Conservation (phyloP, 306 rosid genomes). For the Vigna radiata region DNA sequence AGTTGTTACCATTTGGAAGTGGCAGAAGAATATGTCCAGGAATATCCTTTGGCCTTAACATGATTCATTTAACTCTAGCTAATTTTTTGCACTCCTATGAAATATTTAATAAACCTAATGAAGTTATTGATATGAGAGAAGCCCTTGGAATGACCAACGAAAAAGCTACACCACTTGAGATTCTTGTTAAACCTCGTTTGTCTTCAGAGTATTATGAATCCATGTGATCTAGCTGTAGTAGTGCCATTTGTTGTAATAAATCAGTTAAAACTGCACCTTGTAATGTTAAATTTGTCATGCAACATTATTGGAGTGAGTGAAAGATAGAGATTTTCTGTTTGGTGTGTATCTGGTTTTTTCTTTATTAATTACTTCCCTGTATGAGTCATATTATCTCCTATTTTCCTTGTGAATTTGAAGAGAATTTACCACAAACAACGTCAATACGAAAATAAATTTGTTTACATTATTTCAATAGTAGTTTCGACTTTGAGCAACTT, state of each 20-base stretch:
- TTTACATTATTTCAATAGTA: no score
- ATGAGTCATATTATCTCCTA: no score
- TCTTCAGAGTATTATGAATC: background rate
- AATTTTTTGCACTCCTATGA: background rate
- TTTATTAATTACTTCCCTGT: no score
- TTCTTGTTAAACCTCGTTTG: background rate
- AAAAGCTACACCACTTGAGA: background rate
- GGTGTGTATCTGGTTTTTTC: no score
- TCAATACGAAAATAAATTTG: no score
- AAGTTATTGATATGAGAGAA: background rate
- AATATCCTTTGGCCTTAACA: background rate
- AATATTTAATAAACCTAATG: background rate
- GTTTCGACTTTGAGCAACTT: no score
- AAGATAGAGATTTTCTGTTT: no score
- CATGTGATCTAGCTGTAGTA: background rate
- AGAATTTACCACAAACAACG: no score
- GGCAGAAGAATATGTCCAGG: constrained; percentile 18
- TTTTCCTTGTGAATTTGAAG: no score
- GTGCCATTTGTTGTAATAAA: background rate
- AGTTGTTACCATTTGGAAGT: constrained; percentile 34
- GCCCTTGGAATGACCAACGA: background rate
- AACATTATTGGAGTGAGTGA: background rate
- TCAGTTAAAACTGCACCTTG: background rate
- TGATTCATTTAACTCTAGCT: background rate
- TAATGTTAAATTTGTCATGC: background rate